Evolutionary conservation across 768 basidiomycete genomes (phyloP).

Genomic region (Multifurca ochricompacta): DNA sequence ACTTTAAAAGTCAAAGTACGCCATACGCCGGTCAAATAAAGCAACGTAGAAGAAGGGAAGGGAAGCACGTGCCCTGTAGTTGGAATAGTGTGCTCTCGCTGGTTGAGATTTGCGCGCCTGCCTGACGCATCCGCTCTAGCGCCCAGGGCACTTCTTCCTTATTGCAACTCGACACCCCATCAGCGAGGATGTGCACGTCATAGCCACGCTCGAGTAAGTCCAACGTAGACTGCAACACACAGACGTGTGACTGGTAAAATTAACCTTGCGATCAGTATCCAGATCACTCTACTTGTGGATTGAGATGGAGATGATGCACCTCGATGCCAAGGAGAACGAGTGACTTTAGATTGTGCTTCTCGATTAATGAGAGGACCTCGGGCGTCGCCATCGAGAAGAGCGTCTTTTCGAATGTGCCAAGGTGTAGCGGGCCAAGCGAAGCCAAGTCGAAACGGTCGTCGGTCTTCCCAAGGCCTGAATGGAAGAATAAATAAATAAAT

Average conservation of each 20-base stretch:
- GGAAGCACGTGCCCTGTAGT: conserved; percentile 50
- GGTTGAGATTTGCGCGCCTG: conserved; percentile 71
- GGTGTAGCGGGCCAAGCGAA: conserved; percentile 45
- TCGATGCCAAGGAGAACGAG: conserved; percentile 85
- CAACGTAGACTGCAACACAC: conserved; percentile 76
- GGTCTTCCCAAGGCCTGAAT: conserved; percentile 37
- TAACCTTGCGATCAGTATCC: background rate
- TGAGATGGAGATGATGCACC: conserved; percentile 35
- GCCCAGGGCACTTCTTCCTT: conserved; percentile 73
- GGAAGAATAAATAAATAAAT: too few species aligned
- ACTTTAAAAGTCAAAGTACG: too few species aligned
- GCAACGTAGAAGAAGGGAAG: conserved; percentile 7
- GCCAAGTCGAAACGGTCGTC: conserved; percentile 8
- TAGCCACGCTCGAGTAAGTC: conserved; percentile 48
- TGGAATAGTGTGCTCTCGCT: conserved; percentile 79
- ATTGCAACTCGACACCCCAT: conserved; percentile 80
- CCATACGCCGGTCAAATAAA: conserved; percentile 15
- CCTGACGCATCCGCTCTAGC: conserved; percentile 55
- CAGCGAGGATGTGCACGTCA: conserved; percentile 66
- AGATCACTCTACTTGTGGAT: background rate
- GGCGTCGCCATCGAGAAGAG: conserved; percentile 82
- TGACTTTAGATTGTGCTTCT: conserved; percentile 40
- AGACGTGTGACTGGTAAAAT: conserved; percentile 66
- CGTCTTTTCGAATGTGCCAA: conserved; percentile 66
- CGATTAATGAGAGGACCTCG: conserved; percentile 49